Conservation (phyloP, 2,329 filamentous ascomycete species). For the Trichophyton benhamiae region DNA sequence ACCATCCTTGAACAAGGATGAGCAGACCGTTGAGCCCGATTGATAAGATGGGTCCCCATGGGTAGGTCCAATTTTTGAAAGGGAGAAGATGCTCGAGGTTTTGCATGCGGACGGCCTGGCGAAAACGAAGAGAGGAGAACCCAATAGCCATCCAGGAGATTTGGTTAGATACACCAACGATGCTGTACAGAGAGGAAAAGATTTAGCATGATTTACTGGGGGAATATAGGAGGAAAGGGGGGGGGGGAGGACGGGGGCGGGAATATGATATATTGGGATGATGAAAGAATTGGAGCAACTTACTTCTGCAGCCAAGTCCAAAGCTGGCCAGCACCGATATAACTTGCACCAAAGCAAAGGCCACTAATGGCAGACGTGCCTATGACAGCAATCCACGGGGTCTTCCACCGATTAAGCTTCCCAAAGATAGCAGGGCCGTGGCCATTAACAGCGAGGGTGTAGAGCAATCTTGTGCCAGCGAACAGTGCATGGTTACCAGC, state of each 20-base stretch:
- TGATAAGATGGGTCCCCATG: slow-evolving; percentile 46
- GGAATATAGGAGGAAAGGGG: background rate
- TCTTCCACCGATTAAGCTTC: slow-evolving; percentile 37
- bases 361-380: slow-evolving; percentile 43
- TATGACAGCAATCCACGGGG: slow-evolving; percentile 45
- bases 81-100: slow-evolving; percentile 50
- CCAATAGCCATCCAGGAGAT: slow-evolving; percentile 53
- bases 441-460: slow-evolving; percentile 42
- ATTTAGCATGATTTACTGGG: background rate
- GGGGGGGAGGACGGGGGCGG: background rate
- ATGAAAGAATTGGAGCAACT: slow-evolving; percentile 13
- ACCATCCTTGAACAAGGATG: slow-evolving; percentile 50
- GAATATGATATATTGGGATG: background rate
- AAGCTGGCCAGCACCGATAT: slow-evolving; percentile 52
- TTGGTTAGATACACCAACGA: slow-evolving; percentile 57
- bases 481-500: slow-evolving; percentile 50
- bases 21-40: slow-evolving; percentile 48
- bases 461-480: slow-evolving; percentile 45
- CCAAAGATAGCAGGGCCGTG: slow-evolving; percentile 47
- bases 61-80: slow-evolving; percentile 57
- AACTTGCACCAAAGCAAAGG: slow-evolving; percentile 52
- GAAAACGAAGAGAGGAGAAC: slow-evolving; percentile 54
- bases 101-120: slow-evolving; percentile 44
- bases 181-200: slow-evolving; percentile 23
- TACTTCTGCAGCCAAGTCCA: slow-evolving; percentile 57